Base-by-base conservation (phyloP, 2,329 filamentous ascomycete genomes). In the Orbilia javanica region DNA sequence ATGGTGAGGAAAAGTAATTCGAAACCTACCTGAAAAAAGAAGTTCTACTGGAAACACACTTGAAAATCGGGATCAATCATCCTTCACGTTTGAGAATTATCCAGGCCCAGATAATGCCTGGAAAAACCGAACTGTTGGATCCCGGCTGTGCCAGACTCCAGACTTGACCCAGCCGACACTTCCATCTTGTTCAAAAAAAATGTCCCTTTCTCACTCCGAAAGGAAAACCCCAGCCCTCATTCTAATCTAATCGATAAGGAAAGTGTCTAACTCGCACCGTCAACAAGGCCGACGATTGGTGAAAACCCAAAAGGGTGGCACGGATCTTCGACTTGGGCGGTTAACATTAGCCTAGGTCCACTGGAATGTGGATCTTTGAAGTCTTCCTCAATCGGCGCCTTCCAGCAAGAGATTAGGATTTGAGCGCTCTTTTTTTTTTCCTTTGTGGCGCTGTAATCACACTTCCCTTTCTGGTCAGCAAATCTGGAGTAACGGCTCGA, bases 211-310 rank as follows among this genome's bases (percentile, higher is more conserved):
- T 29, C 65, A 20, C 55, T 50, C 65, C 55, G 42, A 48, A 60
- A 76, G 65, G 57, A 69, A 66, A 66, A 66, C 5, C 34, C 67
- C 27, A 15, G 18, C 15, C 39, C 20, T 15, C 18, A 10, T 48
- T 62, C 55, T 66, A 70, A 77, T 66, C 66, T 77, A 71, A 77
- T 77, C 73, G 73, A 77, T 77, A 77, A 70, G 65, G 42, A n/a
- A 27, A 48, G 25, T 27, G 48, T 57, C 27, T 52, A 50, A 66
- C 44, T 15, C 36, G 36, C 29, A 36, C 34, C 13, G 13, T 11
- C 34, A 36, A 36, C 34, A 55, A 55, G 18, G 34, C 20, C 60
- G 60, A 60, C 60, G 48, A 65, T 57, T 63, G 57, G 42, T 36
- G 60, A 64, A 48, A 64, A 42, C 6, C n/a, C 10, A 29, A 29